phyloP scores from a whole-genome alignment of 2,329 filamentous ascomycete species.

The Amesomyces nigricolor region DNA sequence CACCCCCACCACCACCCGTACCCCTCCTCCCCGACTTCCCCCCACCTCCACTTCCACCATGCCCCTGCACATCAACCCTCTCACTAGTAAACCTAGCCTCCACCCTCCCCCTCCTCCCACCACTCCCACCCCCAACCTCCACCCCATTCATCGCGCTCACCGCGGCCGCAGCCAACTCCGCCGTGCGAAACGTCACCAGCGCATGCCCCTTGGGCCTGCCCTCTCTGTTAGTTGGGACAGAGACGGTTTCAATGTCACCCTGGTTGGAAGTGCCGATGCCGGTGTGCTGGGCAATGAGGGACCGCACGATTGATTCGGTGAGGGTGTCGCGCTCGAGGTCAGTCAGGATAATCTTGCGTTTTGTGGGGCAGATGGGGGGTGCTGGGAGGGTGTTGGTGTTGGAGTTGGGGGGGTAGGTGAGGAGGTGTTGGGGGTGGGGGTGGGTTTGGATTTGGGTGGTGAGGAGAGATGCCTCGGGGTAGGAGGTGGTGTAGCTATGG shows the following conservation, averaged over 20 bases:
- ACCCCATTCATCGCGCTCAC: constrained; percentile 6
- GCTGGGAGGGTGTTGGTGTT: neutral
- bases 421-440: too few species aligned
- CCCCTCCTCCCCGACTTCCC: neutral
- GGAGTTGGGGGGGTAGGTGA: neutral
- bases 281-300: constrained; percentile 5
- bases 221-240: constrained; percentile 6
- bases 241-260: constrained; percentile 15
- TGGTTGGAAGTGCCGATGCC: neutral
- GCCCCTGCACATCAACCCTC: too few species aligned
- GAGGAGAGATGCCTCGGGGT: neutral
- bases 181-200: constrained; percentile 14
- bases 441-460: neutral
- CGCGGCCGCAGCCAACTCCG: constrained; percentile 3
- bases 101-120: neutral
- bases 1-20: neutral
- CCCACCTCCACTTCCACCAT: neutral
- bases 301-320: neutral
- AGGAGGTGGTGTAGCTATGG: neutral
- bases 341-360: constrained; percentile 18
- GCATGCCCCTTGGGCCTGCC: constrained; percentile 11
- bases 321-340: constrained; percentile 9
- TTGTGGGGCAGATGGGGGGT: neutral
- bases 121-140: constrained; percentile 2
- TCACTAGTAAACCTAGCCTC: too few species aligned